phyloP scores from a whole-genome alignment of 805 yeast species.

The Candida easanensis region DNA sequence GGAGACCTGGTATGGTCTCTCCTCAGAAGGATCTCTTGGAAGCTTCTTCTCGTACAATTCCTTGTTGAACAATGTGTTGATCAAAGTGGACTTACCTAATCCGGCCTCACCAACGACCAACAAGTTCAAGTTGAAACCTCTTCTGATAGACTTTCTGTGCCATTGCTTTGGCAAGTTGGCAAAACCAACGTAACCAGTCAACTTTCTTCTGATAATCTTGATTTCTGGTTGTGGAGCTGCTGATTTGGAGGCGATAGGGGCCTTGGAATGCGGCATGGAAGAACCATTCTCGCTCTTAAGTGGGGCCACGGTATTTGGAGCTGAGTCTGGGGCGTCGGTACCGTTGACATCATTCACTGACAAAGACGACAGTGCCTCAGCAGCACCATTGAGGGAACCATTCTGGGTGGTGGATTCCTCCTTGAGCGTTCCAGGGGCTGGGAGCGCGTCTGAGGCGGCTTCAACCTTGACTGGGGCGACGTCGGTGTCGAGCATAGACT shows the following conservation, averaged over 20 bases:
- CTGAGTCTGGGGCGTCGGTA: slow-evolving; percentile 1
- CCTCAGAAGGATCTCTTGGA: slow-evolving; percentile 41
- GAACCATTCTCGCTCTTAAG: slow-evolving; percentile 9
- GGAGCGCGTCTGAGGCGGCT: slow-evolving; percentile 3
- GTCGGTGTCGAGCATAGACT: slow-evolving; percentile 14
- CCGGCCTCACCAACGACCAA: slow-evolving; percentile 93
- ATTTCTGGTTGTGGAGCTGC: slow-evolving; percentile 36
- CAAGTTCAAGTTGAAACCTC: slow-evolving; percentile 86
- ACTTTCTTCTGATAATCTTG: slow-evolving; percentile 74
- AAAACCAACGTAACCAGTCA: slow-evolving; percentile 93
- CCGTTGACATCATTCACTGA: neutral
- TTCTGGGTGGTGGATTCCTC: neutral
- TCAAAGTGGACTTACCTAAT: slow-evolving; percentile 87
- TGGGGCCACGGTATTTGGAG: slow-evolving; percentile 2
- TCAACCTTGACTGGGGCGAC: slow-evolving; percentile 9
- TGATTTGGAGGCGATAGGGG: slow-evolving; percentile 6
- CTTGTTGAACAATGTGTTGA: slow-evolving; percentile 83
- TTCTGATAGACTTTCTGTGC: slow-evolving; percentile 89
- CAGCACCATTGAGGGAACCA: neutral
- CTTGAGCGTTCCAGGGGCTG: neutral
- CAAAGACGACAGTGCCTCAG: neutral
- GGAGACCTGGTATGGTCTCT: slow-evolving; percentile 44
- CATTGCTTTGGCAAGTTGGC: slow-evolving; percentile 98
- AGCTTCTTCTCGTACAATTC: slow-evolving; percentile 47
- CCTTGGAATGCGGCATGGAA: slow-evolving; percentile 5